Percentiles rank a stretch among this genome's conserved stretches.
These are phyloP conservation scores for Hanseniaspora valbyensis DNA, from an alignment of 805 yeast species.

Conservation along the genomic window DNA sequence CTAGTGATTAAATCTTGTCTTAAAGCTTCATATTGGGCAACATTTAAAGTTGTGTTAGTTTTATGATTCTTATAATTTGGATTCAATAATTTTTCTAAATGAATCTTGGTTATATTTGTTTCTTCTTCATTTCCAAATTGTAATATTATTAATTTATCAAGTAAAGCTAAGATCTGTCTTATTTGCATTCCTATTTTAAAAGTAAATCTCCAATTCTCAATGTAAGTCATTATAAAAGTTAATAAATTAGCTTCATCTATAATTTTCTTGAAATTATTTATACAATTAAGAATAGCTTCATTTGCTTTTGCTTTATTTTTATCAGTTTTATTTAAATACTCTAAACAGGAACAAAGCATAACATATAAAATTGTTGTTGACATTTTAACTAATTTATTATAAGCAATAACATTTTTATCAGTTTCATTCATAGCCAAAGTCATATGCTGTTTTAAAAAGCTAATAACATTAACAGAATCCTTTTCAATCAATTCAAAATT, in stretches of 20 bases:
- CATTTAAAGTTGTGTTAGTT: not conserved
- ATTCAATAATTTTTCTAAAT: not conserved
- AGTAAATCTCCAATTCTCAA: constrained; percentile 61
- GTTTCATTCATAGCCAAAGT: not conserved
- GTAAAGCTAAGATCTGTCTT: constrained; percentile 43
- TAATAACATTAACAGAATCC: not conserved
- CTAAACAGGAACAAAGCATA: constrained; percentile 7
- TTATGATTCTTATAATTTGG: not conserved
- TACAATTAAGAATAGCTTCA: not conserved
- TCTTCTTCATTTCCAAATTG: constrained; percentile 48
- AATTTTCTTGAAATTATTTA: constrained; percentile 13
- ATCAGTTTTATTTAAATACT: not conserved
- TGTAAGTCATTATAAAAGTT: constrained; percentile 34
- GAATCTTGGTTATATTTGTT: constrained; percentile 17
- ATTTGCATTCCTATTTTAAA: constrained; percentile 36
- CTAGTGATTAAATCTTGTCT: constrained; percentile 62
- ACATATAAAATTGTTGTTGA: constrained; percentile 18
- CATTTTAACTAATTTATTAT: constrained; percentile 12
- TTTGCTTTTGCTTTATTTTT: not conserved
- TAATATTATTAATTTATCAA: constrained; percentile 44
- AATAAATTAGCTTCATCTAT: constrained; percentile 34
- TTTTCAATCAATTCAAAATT: constrained; percentile 1
- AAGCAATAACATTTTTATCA: not conserved
- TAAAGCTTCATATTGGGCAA: constrained; percentile 67
- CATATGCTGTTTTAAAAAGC: constrained; percentile 12